Evolutionary conservation across 2,329 filamentous ascomycete genomes (phyloP), one percentile per base, ranked within the genome.

Genomic region (Arthrobotrys megalospora): DNA sequence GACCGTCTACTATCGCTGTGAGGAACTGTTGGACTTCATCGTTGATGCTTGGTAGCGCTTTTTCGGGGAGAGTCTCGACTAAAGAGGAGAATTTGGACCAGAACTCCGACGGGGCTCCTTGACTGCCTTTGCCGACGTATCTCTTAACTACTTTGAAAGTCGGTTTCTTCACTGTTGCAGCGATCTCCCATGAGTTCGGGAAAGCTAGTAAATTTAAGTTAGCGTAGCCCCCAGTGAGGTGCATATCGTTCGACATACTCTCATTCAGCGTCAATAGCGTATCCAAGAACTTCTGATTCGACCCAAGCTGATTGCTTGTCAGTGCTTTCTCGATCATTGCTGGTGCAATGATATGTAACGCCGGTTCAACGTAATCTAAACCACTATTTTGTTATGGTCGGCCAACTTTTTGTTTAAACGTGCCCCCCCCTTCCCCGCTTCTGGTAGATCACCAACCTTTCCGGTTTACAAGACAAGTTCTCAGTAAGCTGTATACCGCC

Each of bases 61-160:
- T 85, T 5, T 82, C 75, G 3, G 91, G 91, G 11, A 92, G 81
- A 6, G 83, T 83, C 24, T 84, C 83, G 62, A 97, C 83, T 0
- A 98, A 84, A 34, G 87, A 85, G 45, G 88, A 86, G 36, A 97
- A 83, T 14, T 88, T 89, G 28, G 87, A 84, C 96, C 96, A 99
- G 82, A 91, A 97, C 8, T 87, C 88, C 2, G 87, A 85, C 0
- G 89, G 86, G 2, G 92, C 91, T n/a, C 90, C 89, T 82, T 97
- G 93, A 0, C 95, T 97, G 1, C 96, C 95, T 81, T 91, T 92
- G 79, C 92, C 90, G 6, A 98, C 86, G 81, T 96, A 96, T 7
- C 90, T 86, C 62, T 89, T 88, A 3, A 99, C 84, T 21, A 91
- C 85, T 3, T 86, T 85, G 1, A 88, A 80, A 0, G 89, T 86